These are phyloP conservation scores for Xylaria hypoxylon DNA, from an alignment of 2,329 filamentous ascomycete species.

Conservation along the genomic window DNA sequence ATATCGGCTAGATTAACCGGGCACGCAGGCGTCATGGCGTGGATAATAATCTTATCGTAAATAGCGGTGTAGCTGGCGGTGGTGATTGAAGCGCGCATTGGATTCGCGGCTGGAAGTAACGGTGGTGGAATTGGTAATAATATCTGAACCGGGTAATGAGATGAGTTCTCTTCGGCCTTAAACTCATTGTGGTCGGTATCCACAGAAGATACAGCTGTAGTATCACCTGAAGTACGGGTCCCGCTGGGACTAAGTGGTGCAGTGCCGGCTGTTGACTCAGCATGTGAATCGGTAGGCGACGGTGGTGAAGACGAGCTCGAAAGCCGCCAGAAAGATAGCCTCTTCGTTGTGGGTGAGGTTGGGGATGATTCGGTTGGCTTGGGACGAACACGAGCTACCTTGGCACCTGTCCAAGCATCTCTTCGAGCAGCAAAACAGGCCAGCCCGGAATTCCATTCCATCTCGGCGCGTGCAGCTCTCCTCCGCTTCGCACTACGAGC, in stretches of 20 bases:
- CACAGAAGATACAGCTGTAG: slow-evolving; percentile 57
- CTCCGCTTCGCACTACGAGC: slow-evolving; percentile 68
- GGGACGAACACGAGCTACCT: slow-evolving; percentile 65
- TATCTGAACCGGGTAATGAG: slow-evolving; percentile 65
- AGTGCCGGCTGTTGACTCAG: slow-evolving; percentile 40
- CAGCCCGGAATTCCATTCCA: slow-evolving; percentile 83
- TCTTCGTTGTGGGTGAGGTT: slow-evolving; percentile 57
- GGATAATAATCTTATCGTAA: slow-evolving; percentile 88
- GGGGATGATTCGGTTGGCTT: slow-evolving; percentile 53
- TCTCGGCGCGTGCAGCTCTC: slow-evolving; percentile 70
- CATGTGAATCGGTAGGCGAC: slow-evolving; percentile 48
- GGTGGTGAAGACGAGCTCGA: slow-evolving; percentile 57
- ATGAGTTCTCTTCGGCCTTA: slow-evolving; percentile 52
- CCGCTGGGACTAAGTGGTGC: slow-evolving; percentile 46
- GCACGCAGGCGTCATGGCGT: slow-evolving; percentile 83
- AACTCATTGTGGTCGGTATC: slow-evolving; percentile 56
- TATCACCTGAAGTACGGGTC: slow-evolving; percentile 51
- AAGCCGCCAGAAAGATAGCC: slow-evolving; percentile 63
- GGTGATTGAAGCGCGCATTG: slow-evolving; percentile 81
- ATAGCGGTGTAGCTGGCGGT: slow-evolving; percentile 81
- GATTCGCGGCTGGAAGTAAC: slow-evolving; percentile 77
- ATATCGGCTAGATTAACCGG: slow-evolving; percentile 90
- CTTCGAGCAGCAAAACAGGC: slow-evolving; percentile 81
- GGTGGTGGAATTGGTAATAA: slow-evolving; percentile 79
- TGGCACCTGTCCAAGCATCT: slow-evolving; percentile 87